These are phyloP conservation scores for Phaffomyces thermotolerans DNA, from an alignment of 805 yeast species.

Conservation along the genomic window DNA sequence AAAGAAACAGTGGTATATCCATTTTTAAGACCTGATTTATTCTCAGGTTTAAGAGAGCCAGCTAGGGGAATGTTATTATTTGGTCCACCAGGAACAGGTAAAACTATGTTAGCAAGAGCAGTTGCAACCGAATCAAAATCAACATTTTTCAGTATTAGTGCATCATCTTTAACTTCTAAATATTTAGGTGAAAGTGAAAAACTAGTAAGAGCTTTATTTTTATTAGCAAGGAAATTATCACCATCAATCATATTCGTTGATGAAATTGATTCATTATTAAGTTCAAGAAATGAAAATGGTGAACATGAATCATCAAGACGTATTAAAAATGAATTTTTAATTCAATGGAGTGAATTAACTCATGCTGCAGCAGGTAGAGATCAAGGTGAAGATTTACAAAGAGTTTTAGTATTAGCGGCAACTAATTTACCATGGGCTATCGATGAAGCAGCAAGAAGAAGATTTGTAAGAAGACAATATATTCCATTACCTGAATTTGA, in stretches of 20 bases:
- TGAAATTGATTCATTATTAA: constrained; percentile 86
- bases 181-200: constrained; percentile 86
- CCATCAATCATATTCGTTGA: constrained; percentile 95
- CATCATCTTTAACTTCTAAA: constrained; percentile 82
- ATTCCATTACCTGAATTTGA: constrained; percentile 90
- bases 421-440: constrained; percentile 96
- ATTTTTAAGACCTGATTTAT: constrained; percentile 86
- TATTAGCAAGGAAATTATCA: constrained; percentile 76
- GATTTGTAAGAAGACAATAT: constrained; percentile 88
- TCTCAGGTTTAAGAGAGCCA: constrained; percentile 88
- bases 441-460: constrained; percentile 94
- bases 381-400: constrained; percentile 22
- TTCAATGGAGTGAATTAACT: constrained; percentile 92
- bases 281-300: constrained; percentile 67
- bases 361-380: constrained; percentile 72
- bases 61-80: constrained; percentile 92
- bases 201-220: constrained; percentile 81
- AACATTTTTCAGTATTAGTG: constrained; percentile 87
- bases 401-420: constrained; percentile 90
- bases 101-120: constrained; percentile 95
- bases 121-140: constrained; percentile 95
- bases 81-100: constrained; percentile 99
- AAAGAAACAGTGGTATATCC: constrained; percentile 98
- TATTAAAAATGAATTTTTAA: constrained; percentile 87
- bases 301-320: constrained; percentile 88